Base-by-base conservation (phyloP, 768 basidiomycete genomes). In the Gautieria morchelliformis region DNA sequence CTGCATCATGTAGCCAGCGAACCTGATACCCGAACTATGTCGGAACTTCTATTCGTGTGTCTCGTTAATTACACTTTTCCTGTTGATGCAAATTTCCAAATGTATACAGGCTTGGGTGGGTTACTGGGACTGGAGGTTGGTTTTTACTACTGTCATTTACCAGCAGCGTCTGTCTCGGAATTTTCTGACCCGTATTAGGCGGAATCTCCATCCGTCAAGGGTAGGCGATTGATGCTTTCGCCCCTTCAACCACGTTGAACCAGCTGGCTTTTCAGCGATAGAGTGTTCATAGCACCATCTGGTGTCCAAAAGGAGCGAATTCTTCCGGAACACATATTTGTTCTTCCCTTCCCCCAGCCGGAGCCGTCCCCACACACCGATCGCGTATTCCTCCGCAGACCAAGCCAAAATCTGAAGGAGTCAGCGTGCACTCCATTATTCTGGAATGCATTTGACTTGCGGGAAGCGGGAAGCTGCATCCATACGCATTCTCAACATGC, bases 281-380 rank as follows among this genome's bases (percentile, higher is more conserved):
- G 83, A 60, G 89, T 91, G 19, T 93, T 82, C 72, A 86, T 93
- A 62, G 89, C 90, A 7, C 90, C 91, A 0, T 91, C 89, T 1
- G 89, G 89, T 2, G 91, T 93, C 2, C 92, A 94, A 68, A 94
- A 94, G 65, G 92, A 93, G 62, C 80, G 90, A 14, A 93, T 93
- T 61, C 72, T 80, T 60, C 83, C 90, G 0, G 73, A 71, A n/a
- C 84, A 94, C 68, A 91, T 94, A 51, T 94, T 93, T 62, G 91
- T 93, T 6, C 75, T 93, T 27, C 87, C 89, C 0, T 93, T 81
- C 65, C 86, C 87, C 0, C 85, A 85, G 66, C 67, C 75, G 1
- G 69, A 74, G 4, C 75, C 81, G 1, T 78, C 82, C 39, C 83
- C 81, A 1, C 78, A 84, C 61, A 75, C 81, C 10, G 84, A 88